These are phyloP conservation scores for Gautieria morchelliformis DNA, from an alignment of 768 basidiomycete genomes.

Conservation along the genomic window DNA sequence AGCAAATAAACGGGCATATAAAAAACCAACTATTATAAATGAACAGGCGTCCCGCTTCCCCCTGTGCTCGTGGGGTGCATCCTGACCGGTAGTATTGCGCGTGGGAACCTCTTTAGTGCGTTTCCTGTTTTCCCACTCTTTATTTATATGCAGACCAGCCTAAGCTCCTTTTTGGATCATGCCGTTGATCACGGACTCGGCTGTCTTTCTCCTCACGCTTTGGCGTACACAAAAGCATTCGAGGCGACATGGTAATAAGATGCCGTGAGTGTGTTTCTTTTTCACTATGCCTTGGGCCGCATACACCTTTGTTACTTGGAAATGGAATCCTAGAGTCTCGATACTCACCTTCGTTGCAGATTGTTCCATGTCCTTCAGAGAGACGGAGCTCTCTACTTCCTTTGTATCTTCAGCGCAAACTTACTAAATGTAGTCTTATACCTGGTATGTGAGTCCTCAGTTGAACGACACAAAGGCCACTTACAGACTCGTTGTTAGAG, in stretches of 20 bases:
- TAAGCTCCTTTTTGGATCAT: conserved; percentile 4
- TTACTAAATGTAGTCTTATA: conserved; percentile 3
- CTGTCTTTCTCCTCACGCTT: conserved; percentile 2
- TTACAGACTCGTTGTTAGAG: neutral
- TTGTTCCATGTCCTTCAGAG: neutral
- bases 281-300: no score
- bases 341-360: neutral
- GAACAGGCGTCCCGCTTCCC: conserved; percentile 1
- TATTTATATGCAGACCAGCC: neutral
- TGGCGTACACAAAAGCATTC: neutral
- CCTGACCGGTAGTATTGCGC: neutral
- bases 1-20: no score
- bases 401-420: conserved; percentile 6
- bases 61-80: conserved; percentile 4
- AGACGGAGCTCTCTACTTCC: conserved; percentile 7
- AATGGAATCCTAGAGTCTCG: no score
- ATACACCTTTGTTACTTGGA: no score
- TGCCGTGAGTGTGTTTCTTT: neutral
- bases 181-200: conserved; percentile 5
- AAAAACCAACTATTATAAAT: neutral
- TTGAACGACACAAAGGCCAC: neutral
- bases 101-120: neutral
- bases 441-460: neutral
- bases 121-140: neutral
- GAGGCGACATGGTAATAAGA: neutral